These are phyloP conservation scores for Claviceps sorghi DNA, from an alignment of 2,329 filamentous ascomycete genomes.

Conservation along the genomic window DNA sequence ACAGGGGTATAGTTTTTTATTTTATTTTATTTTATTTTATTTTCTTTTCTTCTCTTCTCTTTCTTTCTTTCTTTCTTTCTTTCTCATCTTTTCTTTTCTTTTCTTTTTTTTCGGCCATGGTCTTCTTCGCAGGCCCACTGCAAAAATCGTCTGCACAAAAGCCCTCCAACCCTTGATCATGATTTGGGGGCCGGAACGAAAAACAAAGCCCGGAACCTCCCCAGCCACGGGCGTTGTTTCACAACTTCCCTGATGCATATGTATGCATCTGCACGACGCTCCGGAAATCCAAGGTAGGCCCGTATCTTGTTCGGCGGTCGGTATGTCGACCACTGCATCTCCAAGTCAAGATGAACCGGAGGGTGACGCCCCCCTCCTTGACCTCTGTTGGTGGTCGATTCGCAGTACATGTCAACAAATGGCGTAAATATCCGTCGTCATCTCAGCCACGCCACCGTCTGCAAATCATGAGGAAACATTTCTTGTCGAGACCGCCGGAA, in stretches of 20 bases:
- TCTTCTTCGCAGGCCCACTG: not conserved
- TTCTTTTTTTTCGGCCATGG: not conserved
- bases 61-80: not conserved
- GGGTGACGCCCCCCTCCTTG: too few species aligned
- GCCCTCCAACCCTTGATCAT: not conserved
- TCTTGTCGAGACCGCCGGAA: too few species aligned
- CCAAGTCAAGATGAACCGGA: not conserved
- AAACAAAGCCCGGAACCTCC: not conserved
- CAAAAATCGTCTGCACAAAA: not conserved
- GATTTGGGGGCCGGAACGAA: not conserved
- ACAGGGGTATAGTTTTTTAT: not conserved
- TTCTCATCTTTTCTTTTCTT: too few species aligned
- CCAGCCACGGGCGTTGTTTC: not conserved
- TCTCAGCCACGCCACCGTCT: too few species aligned
- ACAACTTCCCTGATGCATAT: not conserved
- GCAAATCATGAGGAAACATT: too few species aligned
- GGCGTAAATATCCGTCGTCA: too few species aligned
- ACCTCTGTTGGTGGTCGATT: not conserved
- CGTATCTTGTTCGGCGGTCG: not conserved
- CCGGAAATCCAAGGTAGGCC: not conserved
- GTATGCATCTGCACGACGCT: not conserved
- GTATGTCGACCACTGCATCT: not conserved
- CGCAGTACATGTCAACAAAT: too few species aligned
- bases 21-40: too few species aligned
- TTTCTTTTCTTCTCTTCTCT: not conserved